A percentile compares a stretch with the other conserved stretches of the same genome.
Evolutionary conservation across 306 rosid species (phyloP).

Genomic region (Glycine latifolia): DNA sequence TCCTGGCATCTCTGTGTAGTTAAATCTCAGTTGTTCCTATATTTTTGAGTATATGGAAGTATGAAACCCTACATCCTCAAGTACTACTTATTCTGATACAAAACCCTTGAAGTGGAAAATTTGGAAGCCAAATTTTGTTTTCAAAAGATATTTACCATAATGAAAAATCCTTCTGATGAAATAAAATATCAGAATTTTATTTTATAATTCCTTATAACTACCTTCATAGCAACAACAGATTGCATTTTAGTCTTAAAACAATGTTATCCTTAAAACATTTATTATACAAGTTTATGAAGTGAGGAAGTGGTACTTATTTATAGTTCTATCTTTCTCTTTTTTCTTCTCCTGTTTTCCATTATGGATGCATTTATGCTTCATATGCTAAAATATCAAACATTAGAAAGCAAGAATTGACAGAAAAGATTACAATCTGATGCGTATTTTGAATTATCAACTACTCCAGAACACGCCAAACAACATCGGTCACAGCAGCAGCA

Average conservation of each 20-base stretch:
- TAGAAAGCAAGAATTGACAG: conserved; percentile 2
- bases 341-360: neutral
- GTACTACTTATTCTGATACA: neutral
- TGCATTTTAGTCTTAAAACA: conserved; percentile 21
- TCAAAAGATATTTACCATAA: neutral
- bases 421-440: conserved; percentile 32
- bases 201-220: neutral
- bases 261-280: neutral
- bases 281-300: conserved; percentile 3
- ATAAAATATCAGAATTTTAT: conserved; percentile 5
- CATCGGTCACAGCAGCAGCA: conserved; percentile 36
- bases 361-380: conserved; percentile 14
- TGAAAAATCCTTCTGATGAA: conserved; percentile 13
- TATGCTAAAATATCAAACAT: conserved; percentile 5
- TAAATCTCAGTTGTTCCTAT: conserved; percentile 28
- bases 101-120: conserved; percentile 4
- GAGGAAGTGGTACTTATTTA: neutral
- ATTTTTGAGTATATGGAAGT: neutral
- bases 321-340: neutral
- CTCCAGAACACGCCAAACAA: conserved; percentile 55
- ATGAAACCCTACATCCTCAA: neutral
- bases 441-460: conserved; percentile 38
- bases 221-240: neutral
- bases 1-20: neutral
- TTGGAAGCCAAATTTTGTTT: conserved; percentile 2